Conservation (phyloP, 2,329 filamentous ascomycete genomes). For the Colletotrichum theobromicola region DNA sequence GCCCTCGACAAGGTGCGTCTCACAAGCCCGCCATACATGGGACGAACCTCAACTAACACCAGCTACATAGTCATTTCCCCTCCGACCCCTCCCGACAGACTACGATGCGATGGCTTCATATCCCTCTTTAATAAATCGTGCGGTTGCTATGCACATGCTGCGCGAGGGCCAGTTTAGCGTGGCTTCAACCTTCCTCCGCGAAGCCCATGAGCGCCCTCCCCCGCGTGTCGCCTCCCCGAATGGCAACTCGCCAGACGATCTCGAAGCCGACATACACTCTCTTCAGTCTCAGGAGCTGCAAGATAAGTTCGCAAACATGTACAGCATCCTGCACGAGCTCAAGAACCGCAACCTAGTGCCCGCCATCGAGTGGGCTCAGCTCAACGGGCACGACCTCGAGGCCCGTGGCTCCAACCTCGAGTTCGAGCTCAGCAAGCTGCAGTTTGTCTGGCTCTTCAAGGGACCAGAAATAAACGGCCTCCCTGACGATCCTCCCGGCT, state of each 20-base stretch:
- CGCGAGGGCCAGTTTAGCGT: slow-evolving; percentile 93
- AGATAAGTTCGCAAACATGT: slow-evolving; percentile 86
- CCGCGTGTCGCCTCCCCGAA: slow-evolving; percentile 17
- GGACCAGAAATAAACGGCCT: slow-evolving; percentile 61
- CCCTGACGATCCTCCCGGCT: slow-evolving; percentile 48
- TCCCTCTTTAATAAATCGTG: slow-evolving; percentile 82
- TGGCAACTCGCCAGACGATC: slow-evolving; percentile 2
- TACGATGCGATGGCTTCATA: slow-evolving; percentile 82
- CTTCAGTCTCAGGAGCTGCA: slow-evolving; percentile 74
- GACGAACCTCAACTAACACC: slow-evolving; percentile 18
- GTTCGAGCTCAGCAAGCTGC: slow-evolving; percentile 89
- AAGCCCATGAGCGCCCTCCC: slow-evolving; percentile 56
- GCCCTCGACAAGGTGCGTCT: slow-evolving; percentile 76
- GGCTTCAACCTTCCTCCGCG: slow-evolving; percentile 82
- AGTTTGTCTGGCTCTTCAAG: slow-evolving; percentile 88
- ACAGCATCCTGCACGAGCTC: slow-evolving; percentile 81
- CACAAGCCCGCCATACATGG: background rate
- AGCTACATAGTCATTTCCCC: slow-evolving; percentile 37
- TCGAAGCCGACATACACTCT: slow-evolving; percentile 53
- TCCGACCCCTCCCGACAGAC: slow-evolving; percentile 74
- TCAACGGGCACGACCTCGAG: slow-evolving; percentile 75
- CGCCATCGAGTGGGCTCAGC: slow-evolving; percentile 85
- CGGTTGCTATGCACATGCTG: slow-evolving; percentile 91
- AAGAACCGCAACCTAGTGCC: slow-evolving; percentile 77
- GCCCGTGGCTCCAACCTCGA: slow-evolving; percentile 89